These are phyloP conservation scores for Cicer chorassanicum DNA, from an alignment of 306 rosid species.

Conservation along the genomic window DNA sequence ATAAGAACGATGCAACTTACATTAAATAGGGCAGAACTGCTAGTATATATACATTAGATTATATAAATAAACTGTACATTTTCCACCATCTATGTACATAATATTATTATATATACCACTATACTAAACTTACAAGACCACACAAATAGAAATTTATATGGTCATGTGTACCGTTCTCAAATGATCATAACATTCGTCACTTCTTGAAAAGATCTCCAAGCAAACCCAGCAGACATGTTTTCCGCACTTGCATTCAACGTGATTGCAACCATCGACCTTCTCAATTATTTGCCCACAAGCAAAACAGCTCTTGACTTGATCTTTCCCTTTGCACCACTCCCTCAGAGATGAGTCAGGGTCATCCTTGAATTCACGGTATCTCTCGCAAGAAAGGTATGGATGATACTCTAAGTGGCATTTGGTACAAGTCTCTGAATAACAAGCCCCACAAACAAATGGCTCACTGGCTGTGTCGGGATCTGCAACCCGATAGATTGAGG, in stretches of 20 bases:
- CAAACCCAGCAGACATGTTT: constrained; percentile 95
- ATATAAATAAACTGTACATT: constrained; percentile 41
- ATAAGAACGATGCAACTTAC: not conserved
- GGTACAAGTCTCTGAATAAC: constrained; percentile 83
- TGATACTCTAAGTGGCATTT: constrained; percentile 89
- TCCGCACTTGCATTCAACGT: constrained; percentile 83
- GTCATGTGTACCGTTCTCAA: constrained; percentile 68
- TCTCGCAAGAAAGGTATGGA: constrained; percentile 77
- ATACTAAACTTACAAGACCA: constrained; percentile 1
- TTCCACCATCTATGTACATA: constrained; percentile 9
- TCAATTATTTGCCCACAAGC: constrained; percentile 73
- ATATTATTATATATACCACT: constrained; percentile 19
- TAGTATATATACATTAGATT: constrained; percentile 31
- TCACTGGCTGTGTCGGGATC: constrained; percentile 54
- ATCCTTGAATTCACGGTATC: constrained; percentile 70
- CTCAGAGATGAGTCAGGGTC: constrained; percentile 85
- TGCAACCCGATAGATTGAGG: constrained; percentile 75
- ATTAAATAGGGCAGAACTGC: not conserved
- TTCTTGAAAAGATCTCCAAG: constrained; percentile 57
- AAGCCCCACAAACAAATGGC: constrained; percentile 83
- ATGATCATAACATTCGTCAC: constrained; percentile 81
- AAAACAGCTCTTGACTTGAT: constrained; percentile 75
- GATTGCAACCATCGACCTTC: constrained; percentile 94
- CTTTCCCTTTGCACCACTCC: constrained; percentile 83
- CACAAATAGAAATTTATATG: constrained; percentile 46